These are phyloP conservation scores for Gypsophila paniculata DNA, from an alignment of 179 eudicot genomes.

Conservation along the genomic window DNA sequence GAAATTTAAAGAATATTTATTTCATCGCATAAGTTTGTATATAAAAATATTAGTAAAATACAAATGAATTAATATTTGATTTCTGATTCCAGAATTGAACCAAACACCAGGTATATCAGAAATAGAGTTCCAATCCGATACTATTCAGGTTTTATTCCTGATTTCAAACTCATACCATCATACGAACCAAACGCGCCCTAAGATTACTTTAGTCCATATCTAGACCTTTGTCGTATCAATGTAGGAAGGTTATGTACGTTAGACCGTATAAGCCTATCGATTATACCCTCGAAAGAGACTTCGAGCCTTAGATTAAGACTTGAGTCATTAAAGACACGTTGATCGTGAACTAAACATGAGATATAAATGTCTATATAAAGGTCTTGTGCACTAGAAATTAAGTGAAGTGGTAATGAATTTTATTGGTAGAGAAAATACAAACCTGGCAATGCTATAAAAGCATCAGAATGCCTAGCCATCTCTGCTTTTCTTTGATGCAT, in stretches of 20 bases:
- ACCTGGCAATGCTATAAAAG: conserved; percentile 95
- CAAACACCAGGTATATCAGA: too few species aligned
- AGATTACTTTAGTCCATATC: background rate
- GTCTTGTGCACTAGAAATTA: conserved; percentile 13
- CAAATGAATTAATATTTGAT: too few species aligned
- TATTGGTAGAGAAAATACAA: conserved; percentile 16
- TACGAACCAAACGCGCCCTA: too few species aligned
- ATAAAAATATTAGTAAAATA: too few species aligned
- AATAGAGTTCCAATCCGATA: too few species aligned
- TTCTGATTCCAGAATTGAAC: too few species aligned
- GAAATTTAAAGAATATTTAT: too few species aligned
- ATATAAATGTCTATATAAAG: background rate
- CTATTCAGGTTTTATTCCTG: too few species aligned
- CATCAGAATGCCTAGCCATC: conserved; percentile 97
- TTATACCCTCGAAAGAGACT: background rate
- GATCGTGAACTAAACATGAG: background rate
- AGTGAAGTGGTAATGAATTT: conserved; percentile 7
- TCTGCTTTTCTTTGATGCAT: conserved; percentile 98
- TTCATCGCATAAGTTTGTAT: too few species aligned
- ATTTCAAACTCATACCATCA: too few species aligned
- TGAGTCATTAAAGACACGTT: background rate
- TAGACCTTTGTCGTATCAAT: background rate
- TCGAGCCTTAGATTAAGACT: background rate
- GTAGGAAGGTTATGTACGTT: background rate
- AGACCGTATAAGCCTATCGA: background rate